These are phyloP conservation scores for Stentor roeselii DNA, from an alignment of 73 alveolate species.

Conservation along the genomic window DNA sequence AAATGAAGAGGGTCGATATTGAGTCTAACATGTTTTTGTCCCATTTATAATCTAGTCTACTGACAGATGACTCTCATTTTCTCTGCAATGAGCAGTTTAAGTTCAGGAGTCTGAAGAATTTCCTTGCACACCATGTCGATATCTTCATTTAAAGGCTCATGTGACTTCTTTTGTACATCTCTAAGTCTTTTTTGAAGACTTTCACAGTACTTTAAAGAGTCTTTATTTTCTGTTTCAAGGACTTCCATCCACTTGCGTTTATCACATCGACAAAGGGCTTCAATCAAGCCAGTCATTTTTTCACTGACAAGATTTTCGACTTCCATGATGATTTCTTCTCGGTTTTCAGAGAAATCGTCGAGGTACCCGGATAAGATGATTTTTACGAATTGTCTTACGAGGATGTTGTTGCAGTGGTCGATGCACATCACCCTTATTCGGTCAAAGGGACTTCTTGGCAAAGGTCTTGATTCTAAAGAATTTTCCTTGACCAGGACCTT, in stretches of 20 bases:
- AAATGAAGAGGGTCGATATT: no score
- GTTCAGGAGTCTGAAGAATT: slow-evolving; percentile 24
- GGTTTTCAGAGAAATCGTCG: neutral
- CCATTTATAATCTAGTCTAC: neutral
- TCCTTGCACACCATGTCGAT: neutral
- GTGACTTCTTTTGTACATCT: neutral
- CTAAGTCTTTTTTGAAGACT: slow-evolving; percentile 3
- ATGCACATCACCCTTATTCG: neutral
- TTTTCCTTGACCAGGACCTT: neutral
- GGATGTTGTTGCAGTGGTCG: neutral
- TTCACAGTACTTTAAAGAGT: neutral
- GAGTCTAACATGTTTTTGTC: neutral
- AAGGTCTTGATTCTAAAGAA: neutral
- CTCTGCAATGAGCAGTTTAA: neutral
- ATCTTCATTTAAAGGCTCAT: neutral
- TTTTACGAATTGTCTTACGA: neutral
- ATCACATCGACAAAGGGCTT: slow-evolving; percentile 18
- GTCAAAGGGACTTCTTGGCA: neutral
- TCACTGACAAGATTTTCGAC: neutral
- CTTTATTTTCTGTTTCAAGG: slow-evolving; percentile 19
- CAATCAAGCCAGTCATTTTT: slow-evolving; percentile 11
- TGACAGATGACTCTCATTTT: neutral
- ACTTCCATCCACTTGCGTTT: slow-evolving; percentile 22
- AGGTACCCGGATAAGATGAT: neutral
- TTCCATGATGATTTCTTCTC: neutral